Percentiles rank a stretch among this genome's conserved stretches.
These are phyloP conservation scores for Immersiella caudata DNA, from an alignment of 495 filamentous ascomycete genomes.

Conservation along the genomic window DNA sequence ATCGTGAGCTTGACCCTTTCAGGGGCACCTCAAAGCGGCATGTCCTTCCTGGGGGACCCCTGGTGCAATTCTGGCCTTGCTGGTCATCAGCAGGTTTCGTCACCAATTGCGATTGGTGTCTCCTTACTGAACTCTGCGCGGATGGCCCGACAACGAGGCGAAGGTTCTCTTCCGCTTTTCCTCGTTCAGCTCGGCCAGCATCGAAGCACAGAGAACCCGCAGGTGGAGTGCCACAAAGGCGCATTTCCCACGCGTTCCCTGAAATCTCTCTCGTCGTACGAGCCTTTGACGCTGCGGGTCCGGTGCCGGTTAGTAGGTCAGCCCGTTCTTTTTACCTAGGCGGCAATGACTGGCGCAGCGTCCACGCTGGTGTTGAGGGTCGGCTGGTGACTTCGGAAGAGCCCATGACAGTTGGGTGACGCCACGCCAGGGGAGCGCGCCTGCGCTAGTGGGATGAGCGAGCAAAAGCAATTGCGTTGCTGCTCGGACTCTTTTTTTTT, in stretches of 20 bases:
- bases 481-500: background rate
- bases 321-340: background rate
- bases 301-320: background rate
- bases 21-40: background rate
- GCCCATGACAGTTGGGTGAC: background rate
- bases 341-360: background rate
- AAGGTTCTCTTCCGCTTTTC: background rate
- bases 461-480: background rate
- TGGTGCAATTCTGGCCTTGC: background rate
- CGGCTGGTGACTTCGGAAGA: background rate
- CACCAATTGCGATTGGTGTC: background rate
- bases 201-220: background rate
- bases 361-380: background rate
- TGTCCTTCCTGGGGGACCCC: background rate
- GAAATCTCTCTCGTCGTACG: background rate
- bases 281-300: background rate
- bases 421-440: background rate
- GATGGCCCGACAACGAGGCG: background rate
- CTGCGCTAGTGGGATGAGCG: constrained; percentile 6
- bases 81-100: background rate
- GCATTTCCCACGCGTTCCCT: background rate
- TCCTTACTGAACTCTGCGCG: too few relatives aligned
- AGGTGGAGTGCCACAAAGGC: background rate
- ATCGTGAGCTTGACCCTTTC: constrained; percentile 4
- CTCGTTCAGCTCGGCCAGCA: background rate